phyloP scores from a whole-genome alignment of 1,284 basidiomycete genomes.

The Anthracocystis walkeri region DNA sequence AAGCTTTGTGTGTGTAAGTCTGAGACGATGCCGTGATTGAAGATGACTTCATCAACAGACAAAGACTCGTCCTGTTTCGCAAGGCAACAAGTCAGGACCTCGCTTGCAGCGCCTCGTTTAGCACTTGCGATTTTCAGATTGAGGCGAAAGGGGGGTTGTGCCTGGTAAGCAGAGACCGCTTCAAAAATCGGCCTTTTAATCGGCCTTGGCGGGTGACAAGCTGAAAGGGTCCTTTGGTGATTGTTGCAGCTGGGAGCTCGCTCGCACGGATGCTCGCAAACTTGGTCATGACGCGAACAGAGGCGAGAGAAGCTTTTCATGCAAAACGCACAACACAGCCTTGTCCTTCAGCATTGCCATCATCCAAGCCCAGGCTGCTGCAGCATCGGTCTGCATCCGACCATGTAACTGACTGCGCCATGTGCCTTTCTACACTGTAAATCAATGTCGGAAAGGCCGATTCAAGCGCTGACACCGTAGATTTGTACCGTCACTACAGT shows the following conservation, averaged over 20 bases:
- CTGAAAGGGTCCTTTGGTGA: not conserved
- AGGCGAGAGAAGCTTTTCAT: not conserved
- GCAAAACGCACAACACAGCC: not conserved
- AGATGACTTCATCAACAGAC: not conserved
- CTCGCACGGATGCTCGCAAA: not conserved
- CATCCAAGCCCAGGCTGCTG: not conserved
- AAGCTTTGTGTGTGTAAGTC: too few relatives aligned
- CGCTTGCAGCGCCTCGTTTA: conserved; percentile 1
- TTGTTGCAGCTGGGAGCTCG: not conserved
- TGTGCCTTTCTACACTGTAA: not conserved
- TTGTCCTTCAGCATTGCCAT: not conserved
- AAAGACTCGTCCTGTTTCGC: too few relatives aligned
- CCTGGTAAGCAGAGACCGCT: not conserved
- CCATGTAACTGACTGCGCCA: not conserved
- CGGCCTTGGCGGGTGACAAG: too few relatives aligned
- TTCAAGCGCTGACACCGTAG: too few relatives aligned
- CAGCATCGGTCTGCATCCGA: not conserved
- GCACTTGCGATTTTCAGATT: conserved; percentile 1
- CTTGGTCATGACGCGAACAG: not conserved
- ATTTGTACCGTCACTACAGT: too few relatives aligned
- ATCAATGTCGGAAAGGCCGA: too few relatives aligned
- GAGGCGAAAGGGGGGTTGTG: not conserved
- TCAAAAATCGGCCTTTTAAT: too few relatives aligned
- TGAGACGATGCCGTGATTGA: too few relatives aligned
- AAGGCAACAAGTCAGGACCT: not conserved